Evolutionary conservation across 192 early-diverging fungal genomes (phyloP).

Genomic region (Coemansia sp.): DNA sequence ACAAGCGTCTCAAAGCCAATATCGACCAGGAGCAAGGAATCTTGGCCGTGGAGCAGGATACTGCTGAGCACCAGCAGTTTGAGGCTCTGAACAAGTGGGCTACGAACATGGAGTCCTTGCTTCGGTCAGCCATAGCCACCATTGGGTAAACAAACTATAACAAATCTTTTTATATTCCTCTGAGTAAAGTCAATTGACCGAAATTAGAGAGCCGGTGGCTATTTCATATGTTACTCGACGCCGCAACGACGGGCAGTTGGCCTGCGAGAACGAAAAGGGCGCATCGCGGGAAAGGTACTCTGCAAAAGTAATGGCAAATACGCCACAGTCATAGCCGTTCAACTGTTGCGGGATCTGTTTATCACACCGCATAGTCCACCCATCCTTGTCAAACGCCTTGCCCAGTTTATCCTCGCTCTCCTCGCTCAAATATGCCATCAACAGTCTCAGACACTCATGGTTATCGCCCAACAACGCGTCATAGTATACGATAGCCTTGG

Average conservation of each 20-base stretch:
- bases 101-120: slow-evolving; percentile 24
- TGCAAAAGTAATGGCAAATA: slow-evolving; percentile 89
- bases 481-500: slow-evolving; percentile 74
- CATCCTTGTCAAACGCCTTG: slow-evolving; percentile 59
- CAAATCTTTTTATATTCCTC: neutral
- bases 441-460: slow-evolving; percentile 47
- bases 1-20: slow-evolving; percentile 78
- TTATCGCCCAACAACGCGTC: slow-evolving; percentile 80
- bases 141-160: slow-evolving; percentile 1
- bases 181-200: neutral
- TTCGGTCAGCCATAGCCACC: slow-evolving; percentile 19
- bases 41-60: slow-evolving; percentile 34
- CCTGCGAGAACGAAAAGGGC: slow-evolving; percentile 72
- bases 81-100: slow-evolving; percentile 43
- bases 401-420: slow-evolving; percentile 79
- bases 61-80: slow-evolving; percentile 41
- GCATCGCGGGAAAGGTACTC: slow-evolving; percentile 69
- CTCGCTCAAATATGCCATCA: slow-evolving; percentile 67
- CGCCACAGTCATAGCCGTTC: slow-evolving; percentile 95
- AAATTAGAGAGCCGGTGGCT: slow-evolving; percentile 42
- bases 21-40: slow-evolving; percentile 87
- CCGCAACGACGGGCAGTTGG: slow-evolving; percentile 72
- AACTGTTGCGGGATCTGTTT: slow-evolving; percentile 80
- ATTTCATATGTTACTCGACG: slow-evolving; percentile 80
- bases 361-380: slow-evolving; percentile 69